Conservation (phyloP, 805 yeast species). For the Candida yuanshanica region DNA sequence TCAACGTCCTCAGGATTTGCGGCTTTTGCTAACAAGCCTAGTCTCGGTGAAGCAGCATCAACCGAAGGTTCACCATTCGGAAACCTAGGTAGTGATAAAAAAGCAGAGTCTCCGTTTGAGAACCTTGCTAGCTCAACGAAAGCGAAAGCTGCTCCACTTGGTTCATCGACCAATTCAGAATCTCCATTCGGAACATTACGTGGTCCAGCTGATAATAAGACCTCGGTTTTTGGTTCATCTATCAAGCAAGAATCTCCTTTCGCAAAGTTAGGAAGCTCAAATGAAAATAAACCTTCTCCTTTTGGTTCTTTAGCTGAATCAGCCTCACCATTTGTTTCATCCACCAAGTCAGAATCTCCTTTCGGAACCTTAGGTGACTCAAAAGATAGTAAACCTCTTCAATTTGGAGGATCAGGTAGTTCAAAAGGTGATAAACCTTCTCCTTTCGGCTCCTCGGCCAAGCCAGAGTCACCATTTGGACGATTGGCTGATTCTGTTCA, state of each 20-base stretch:
- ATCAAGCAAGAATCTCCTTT: slow-evolving; percentile 1
- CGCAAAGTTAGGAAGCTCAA: not conserved
- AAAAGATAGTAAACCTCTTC: too few species aligned
- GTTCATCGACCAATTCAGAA: not conserved
- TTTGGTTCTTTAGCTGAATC: not conserved
- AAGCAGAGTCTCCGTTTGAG: slow-evolving; percentile 20
- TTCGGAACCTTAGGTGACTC: slow-evolving; percentile 2
- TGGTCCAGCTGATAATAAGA: too few species aligned
- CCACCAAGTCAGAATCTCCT: slow-evolving; percentile 4
- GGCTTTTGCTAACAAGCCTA: not conserved
- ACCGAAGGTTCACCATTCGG: slow-evolving; percentile 16
- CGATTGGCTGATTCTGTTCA: too few species aligned
- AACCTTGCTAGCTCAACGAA: slow-evolving; percentile 12
- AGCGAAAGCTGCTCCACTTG: not conserved
- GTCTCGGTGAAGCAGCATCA: slow-evolving; percentile 1
- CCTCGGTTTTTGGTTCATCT: too few species aligned
- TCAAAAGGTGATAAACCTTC: not conserved
- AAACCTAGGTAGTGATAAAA: slow-evolving; percentile 13
- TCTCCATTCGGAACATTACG: slow-evolving; percentile 10
- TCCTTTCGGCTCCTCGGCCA: not conserved
- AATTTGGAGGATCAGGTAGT: not conserved
- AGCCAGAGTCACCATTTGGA: not conserved
- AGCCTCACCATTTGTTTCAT: not conserved
- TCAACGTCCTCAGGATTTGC: not conserved
- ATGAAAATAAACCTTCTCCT: not conserved